These are phyloP conservation scores for Xylaria polymorpha DNA, from an alignment of 2,329 filamentous ascomycete species.

Conservation along the genomic window DNA sequence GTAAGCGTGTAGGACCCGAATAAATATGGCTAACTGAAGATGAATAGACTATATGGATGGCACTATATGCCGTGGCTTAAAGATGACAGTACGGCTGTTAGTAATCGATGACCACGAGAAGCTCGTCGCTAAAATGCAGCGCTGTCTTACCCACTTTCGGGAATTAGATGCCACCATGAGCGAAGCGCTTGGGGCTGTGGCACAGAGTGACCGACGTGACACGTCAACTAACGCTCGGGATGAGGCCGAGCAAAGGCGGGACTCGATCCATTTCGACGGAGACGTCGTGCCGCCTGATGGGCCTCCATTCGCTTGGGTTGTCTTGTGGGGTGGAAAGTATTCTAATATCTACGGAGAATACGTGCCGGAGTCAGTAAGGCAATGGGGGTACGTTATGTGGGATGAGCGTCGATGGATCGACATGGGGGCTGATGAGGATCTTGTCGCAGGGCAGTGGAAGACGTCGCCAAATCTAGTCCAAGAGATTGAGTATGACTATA, in stretches of 20 bases:
- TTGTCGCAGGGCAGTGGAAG: conserved; percentile 23
- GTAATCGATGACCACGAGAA: conserved; percentile 5
- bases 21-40: no score
- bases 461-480: not conserved
- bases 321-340: conserved; percentile 32
- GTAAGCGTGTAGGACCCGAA: no score
- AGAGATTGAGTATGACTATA: conserved; percentile 1
- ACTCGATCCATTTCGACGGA: conserved; percentile 8
- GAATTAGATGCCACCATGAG: not conserved
- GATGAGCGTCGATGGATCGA: conserved; percentile 31
- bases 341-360: conserved; percentile 36
- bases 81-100: conserved; percentile 1
- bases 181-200: not conserved
- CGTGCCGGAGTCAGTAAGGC: conserved; percentile 26
- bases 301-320: conserved; percentile 35
- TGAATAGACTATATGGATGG: not conserved
- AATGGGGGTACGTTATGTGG: conserved; percentile 38
- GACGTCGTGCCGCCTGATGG: conserved; percentile 25
- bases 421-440: conserved; percentile 7
- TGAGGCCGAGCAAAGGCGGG: conserved; percentile 17
- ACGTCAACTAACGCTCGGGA: conserved; percentile 9
- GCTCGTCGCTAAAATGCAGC: conserved; percentile 6
- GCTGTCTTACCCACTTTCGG: not conserved
- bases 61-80: conserved; percentile 16
- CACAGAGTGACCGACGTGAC: conserved; percentile 2